phyloP scores from a whole-genome alignment of 2,329 filamentous ascomycete genomes.

The Diplocarpon rosae region DNA sequence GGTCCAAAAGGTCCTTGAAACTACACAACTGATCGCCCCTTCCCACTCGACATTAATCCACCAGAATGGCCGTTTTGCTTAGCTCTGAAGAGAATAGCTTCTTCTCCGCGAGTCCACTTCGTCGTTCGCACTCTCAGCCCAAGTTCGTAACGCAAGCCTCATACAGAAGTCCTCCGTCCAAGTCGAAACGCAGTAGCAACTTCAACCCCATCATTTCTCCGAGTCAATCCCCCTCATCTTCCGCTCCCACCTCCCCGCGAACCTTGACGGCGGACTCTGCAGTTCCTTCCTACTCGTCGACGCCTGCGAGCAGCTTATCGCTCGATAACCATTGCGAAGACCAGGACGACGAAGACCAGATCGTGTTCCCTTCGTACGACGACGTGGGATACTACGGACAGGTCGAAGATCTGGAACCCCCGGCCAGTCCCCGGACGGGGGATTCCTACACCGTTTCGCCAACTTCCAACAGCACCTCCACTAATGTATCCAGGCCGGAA shows the following conservation, averaged over 20 bases:
- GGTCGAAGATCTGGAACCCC: constrained; percentile 39
- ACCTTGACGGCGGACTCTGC: constrained; percentile 39
- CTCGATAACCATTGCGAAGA: constrained; percentile 86
- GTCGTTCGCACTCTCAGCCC: constrained; percentile 49
- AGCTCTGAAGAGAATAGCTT: constrained; percentile 43
- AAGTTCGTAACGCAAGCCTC: constrained; percentile 42
- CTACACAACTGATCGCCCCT: no score
- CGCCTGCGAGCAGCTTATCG: constrained; percentile 50
- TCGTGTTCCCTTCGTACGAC: constrained; percentile 34
- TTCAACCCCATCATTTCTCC: constrained; percentile 22
- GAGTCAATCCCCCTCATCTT: constrained; percentile 34
- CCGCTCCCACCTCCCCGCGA: constrained; percentile 45
- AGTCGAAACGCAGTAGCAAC: constrained; percentile 28
- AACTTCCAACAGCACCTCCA: constrained; percentile 49
- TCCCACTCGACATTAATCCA: neutral
- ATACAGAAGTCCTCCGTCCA: constrained; percentile 34
- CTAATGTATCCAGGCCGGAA: constrained; percentile 36
- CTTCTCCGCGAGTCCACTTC: constrained; percentile 43
- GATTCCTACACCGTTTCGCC: constrained; percentile 46
- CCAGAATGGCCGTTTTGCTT: constrained; percentile 27
- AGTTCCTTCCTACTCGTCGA: constrained; percentile 49
- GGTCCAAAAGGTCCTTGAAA: no score
- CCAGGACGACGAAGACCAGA: constrained; percentile 71
- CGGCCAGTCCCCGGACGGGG: constrained; percentile 37
- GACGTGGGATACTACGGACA: constrained; percentile 25